phyloP scores from a whole-genome alignment of 2,329 filamentous ascomycete species.

The Rutstroemia sydowiana region DNA sequence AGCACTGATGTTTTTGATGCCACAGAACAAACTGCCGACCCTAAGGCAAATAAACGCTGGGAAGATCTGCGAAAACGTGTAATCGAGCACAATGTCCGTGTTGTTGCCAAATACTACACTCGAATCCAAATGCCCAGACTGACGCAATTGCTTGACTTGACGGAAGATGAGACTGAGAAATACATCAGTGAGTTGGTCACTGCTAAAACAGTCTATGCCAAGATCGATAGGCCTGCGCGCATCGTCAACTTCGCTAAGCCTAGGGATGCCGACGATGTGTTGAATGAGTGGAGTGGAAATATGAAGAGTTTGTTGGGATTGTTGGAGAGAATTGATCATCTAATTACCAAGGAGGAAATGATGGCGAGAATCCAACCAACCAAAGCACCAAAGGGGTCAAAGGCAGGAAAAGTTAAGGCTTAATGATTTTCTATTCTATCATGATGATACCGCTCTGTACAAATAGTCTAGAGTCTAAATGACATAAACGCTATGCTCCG shows the following conservation, averaged over 20 bases:
- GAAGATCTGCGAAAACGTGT: conserved; percentile 94
- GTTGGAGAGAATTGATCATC: conserved; percentile 86
- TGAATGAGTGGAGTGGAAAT: conserved; percentile 98
- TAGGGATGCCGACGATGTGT: conserved; percentile 85
- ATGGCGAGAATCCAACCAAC: conserved; percentile 90
- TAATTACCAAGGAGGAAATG: conserved; percentile 99
- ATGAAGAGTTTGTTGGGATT: conserved; percentile 89
- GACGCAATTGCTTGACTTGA: conserved; percentile 83
- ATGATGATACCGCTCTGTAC: conserved; percentile 25
- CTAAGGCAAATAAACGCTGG: conserved; percentile 81
- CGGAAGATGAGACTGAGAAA: conserved; percentile 95
- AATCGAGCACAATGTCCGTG: conserved; percentile 97
- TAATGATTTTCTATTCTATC: conserved; percentile 9
- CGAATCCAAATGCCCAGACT: conserved; percentile 88
- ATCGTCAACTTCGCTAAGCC: conserved; percentile 94
- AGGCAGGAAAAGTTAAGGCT: conserved; percentile 32
- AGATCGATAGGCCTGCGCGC: conserved; percentile 89
- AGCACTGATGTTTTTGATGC: conserved; percentile 83
- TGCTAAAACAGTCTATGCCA: conserved; percentile 94
- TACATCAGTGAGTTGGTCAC: conserved; percentile 97
- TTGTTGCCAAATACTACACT: conserved; percentile 98
- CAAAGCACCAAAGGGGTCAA: conserved; percentile 24
- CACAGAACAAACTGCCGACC: conserved; percentile 58
- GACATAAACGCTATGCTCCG: conserved; percentile 15
- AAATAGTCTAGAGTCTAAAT: conserved; percentile 30